Conservation (phyloP, 2,329 filamentous ascomycete genomes). For the Lasiodiplodia citricola region DNA sequence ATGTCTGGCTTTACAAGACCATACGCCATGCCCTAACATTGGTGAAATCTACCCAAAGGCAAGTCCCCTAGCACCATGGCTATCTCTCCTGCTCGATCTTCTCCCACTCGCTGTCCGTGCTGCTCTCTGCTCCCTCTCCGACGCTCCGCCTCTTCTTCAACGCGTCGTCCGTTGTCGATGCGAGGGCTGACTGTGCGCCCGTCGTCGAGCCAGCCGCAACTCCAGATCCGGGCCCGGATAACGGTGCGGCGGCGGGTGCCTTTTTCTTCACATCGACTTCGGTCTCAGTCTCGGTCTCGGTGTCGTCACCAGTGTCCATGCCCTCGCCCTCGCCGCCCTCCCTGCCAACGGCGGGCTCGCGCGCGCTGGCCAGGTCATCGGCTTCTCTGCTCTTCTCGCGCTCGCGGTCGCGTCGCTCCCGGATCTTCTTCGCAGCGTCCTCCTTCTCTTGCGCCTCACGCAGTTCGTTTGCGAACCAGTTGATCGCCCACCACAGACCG, state of each 20-base stretch:
- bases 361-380: conserved; percentile 32
- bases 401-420: conserved; percentile 52
- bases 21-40: conserved; percentile 1
- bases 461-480: conserved; percentile 87
- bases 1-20: background rate
- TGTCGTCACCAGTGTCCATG: conserved; percentile 53
- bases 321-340: conserved; percentile 45
- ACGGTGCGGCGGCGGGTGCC: conserved; percentile 16
- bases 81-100: conserved; percentile 70
- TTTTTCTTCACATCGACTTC: conserved; percentile 34
- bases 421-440: conserved; percentile 56
- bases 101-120: conserved; percentile 98
- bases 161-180: conserved; percentile 41
- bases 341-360: conserved; percentile 30
- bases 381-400: conserved; percentile 41
- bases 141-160: conserved; percentile 53
- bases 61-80: background rate
- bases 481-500: conserved; percentile 90
- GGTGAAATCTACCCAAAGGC: conserved; percentile 11
- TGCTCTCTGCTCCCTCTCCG: conserved; percentile 61
- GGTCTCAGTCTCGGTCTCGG: conserved; percentile 49
- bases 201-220: conserved; percentile 32
- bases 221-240: conserved; percentile 30
- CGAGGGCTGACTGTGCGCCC: conserved; percentile 38
- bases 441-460: conserved; percentile 52